A percentile compares a stretch with the other conserved stretches of the same genome.
Conservation (phyloP, 768 basidiomycete species). For the Rhodosporidiobolus sp. region DNA sequence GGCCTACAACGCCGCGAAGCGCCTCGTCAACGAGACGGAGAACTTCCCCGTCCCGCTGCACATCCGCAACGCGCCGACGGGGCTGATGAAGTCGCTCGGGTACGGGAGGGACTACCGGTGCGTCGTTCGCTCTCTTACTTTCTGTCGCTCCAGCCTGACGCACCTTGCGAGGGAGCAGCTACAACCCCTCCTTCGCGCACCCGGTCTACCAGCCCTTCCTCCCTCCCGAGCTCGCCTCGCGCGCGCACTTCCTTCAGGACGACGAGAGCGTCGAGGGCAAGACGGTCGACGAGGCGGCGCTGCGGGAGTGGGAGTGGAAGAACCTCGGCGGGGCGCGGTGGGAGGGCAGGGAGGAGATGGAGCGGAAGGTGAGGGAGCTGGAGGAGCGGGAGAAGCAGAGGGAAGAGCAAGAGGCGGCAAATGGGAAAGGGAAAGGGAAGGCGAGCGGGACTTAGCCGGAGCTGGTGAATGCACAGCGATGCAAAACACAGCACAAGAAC, state of each 20-base stretch:
- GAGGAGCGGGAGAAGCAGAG: conserved; percentile 2
- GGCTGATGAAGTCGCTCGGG: conserved; percentile 65
- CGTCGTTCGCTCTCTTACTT: conserved; percentile 36
- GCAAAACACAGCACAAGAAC: too few species aligned
- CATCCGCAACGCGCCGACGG: conserved; percentile 74
- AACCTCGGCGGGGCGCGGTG: conserved; percentile 16
- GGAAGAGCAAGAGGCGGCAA: not conserved
- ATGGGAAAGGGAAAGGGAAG: not conserved
- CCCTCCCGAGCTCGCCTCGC: conserved; percentile 54
- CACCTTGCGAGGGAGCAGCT: conserved; percentile 17
- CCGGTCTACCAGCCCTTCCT: conserved; percentile 66
- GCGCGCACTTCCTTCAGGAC: conserved; percentile 31
- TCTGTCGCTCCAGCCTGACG: not conserved
- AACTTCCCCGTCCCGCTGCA: conserved; percentile 58
- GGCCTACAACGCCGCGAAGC: conserved; percentile 60
- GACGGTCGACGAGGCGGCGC: conserved; percentile 56
- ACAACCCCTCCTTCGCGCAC: conserved; percentile 53
- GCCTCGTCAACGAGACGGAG: conserved; percentile 30
- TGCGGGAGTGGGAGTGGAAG: conserved; percentile 57
- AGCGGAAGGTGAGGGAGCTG: conserved; percentile 8
- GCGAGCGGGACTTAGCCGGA: not conserved
- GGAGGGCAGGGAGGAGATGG: conserved; percentile 30
- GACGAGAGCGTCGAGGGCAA: conserved; percentile 14
- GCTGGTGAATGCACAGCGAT: too few species aligned
- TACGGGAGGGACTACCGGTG: conserved; percentile 66